phyloP scores from a whole-genome alignment of 805 yeast species.

The Ogataea trehalophila region DNA sequence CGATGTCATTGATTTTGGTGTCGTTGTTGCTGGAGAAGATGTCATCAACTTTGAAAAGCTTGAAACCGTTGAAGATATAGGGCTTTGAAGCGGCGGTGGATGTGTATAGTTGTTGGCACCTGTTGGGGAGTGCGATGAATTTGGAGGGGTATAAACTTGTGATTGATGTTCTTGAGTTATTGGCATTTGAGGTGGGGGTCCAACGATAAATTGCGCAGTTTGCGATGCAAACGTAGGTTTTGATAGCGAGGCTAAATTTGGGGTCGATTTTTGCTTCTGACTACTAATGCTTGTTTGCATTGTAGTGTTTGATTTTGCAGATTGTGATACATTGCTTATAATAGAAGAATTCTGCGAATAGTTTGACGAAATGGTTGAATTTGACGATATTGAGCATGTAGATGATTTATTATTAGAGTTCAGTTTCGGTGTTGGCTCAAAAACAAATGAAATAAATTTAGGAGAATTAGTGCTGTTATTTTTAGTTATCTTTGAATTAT shows the following conservation, averaged over 20 bases:
- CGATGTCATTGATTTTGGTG: background rate
- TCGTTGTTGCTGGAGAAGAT: conserved; percentile 1
- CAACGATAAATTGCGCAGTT: background rate
- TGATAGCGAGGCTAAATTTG: background rate
- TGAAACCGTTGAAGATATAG: conserved; percentile 18
- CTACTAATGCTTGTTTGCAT: background rate
- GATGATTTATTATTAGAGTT: conserved; percentile 6
- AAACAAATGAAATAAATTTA: conserved; percentile 19
- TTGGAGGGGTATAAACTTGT: no score
- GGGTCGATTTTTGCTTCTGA: background rate
- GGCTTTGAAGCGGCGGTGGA: conserved; percentile 9
- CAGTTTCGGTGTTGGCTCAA: conserved; percentile 15
- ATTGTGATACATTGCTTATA: background rate
- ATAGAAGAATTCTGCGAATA: background rate
- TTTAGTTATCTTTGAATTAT: conserved; percentile 1
- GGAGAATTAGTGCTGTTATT: conserved; percentile 4
- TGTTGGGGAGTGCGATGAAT: background rate
- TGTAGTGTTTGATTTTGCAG: background rate
- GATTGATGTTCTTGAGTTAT: background rate
- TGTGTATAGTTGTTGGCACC: background rate
- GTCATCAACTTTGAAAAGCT: conserved; percentile 18
- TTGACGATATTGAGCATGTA: conserved; percentile 16
- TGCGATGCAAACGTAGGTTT: background rate
- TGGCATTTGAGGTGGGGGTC: conserved; percentile 1
- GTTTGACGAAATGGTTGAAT: background rate